Percentiles rank a stretch among this genome's conserved stretches.
Conservation (phyloP, 2,329 filamentous ascomycete genomes). For the Aspergillus udagawae region DNA sequence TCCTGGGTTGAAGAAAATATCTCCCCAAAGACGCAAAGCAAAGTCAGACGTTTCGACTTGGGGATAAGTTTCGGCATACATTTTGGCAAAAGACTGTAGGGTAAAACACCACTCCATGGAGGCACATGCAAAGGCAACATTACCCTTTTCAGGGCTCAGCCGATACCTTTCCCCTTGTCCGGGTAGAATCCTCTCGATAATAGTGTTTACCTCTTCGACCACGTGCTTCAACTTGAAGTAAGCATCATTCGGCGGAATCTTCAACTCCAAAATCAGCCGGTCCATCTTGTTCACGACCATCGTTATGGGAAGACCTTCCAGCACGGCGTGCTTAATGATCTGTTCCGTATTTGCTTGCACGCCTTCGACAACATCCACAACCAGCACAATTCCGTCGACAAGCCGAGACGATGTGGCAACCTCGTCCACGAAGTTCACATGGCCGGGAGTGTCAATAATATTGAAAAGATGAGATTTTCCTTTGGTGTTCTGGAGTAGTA, state of each 20-base stretch:
- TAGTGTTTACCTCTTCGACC: constrained; percentile 95
- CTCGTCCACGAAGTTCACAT: constrained; percentile 98
- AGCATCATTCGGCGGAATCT: constrained; percentile 87
- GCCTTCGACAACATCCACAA: constrained; percentile 97
- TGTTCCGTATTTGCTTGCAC: constrained; percentile 98
- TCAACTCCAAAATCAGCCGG: constrained; percentile 86
- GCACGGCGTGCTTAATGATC: constrained; percentile 90
- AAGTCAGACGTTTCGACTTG: constrained; percentile 81
- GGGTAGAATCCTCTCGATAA: constrained; percentile 84
- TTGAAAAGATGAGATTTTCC: constrained; percentile 95
- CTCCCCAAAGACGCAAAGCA: constrained; percentile 83
- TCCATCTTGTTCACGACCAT: constrained; percentile 98
- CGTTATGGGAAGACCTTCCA: constrained; percentile 83
- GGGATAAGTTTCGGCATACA: constrained; percentile 88
- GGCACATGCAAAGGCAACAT: constrained; percentile 93
- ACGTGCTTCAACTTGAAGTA: constrained; percentile 99
- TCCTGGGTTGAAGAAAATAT: constrained; percentile 90
- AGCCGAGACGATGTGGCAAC: constrained; percentile 83
- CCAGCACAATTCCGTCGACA: constrained; percentile 85
- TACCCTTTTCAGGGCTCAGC: constrained; percentile 92
- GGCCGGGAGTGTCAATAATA: constrained; percentile 90
- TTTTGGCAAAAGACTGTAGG: constrained; percentile 85
- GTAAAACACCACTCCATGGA: constrained; percentile 98
- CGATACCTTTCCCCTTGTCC: constrained; percentile 73
- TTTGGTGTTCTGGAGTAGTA: constrained; percentile 81